Percentiles rank a stretch among this genome's conserved stretches.
Evolutionary conservation across 805 yeast species (phyloP).

Genomic region (Saturnispora gosingensis): DNA sequence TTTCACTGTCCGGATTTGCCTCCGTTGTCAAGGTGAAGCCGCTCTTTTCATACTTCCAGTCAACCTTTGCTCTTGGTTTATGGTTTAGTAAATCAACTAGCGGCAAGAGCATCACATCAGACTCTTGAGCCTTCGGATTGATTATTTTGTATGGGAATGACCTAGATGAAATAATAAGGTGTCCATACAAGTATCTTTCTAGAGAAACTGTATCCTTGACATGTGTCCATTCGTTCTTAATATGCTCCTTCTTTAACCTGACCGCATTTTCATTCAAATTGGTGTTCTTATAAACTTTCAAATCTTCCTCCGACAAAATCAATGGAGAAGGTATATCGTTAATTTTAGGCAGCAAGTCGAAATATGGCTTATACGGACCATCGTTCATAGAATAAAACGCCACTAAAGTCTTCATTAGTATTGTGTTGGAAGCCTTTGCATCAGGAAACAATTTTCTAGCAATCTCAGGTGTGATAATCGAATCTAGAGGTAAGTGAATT

Average conservation of each 20-base stretch:
- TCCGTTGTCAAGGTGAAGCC: slow-evolving; percentile 18
- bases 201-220: slow-evolving; percentile 25
- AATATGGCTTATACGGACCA: slow-evolving; percentile 30
- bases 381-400: slow-evolving; percentile 12
- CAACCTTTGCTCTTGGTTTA: slow-evolving; percentile 45
- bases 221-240: slow-evolving; percentile 47
- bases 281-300: slow-evolving; percentile 28
- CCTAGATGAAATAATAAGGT: slow-evolving; percentile 62
- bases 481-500: slow-evolving; percentile 15
- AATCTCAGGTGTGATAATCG: slow-evolving; percentile 19
- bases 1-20: background rate
- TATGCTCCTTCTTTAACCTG: slow-evolving; percentile 30
- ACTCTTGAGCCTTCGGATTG: slow-evolving; percentile 16
- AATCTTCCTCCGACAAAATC: slow-evolving; percentile 46
- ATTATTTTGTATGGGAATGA: slow-evolving; percentile 68
- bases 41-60: slow-evolving; percentile 41
- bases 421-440: slow-evolving; percentile 5
- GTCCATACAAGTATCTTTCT: slow-evolving; percentile 66
- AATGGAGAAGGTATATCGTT: slow-evolving; percentile 49
- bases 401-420: slow-evolving; percentile 6
- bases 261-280: slow-evolving; percentile 54
- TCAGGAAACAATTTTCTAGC: slow-evolving; percentile 14
- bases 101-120: slow-evolving; percentile 55
- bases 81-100: slow-evolving; percentile 76
- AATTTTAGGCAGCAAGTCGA: slow-evolving; percentile 37